Evolutionary conservation across 768 basidiomycete genomes (phyloP), one percentile per base, ranked within the genome.

Genomic region (Boletus patriciae): DNA sequence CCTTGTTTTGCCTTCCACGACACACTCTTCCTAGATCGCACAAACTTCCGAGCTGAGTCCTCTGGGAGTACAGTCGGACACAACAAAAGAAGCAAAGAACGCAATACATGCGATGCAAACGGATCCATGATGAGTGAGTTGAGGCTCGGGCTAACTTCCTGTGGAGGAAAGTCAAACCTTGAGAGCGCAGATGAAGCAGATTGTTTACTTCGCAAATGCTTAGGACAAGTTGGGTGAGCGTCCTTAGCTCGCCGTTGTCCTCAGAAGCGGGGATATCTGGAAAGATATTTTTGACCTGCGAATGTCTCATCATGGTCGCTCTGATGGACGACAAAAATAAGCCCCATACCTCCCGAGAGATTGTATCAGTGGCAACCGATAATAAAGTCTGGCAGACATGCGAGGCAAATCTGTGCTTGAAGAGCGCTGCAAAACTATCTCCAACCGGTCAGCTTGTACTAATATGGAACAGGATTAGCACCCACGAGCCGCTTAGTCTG

Each of bases 371-470:
- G 7, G 84, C 83, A 23, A 92, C 83, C 2, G 80, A 80, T 61
- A 98, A 80, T 60, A 97, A 74, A 1, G 94, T 98, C 71, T 98
- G 94, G 64, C 90, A 90, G 8, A 97, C 95, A 83, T 98, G 95
- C 25, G 94, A 96, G 16, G 89, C 93, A 76, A 97, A 98, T 29
- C 94, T 83, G 66, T 98, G 90, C 66, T 80, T 84, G 29, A 81
- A 75, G 27, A 94, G 77, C 23, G 75, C 66, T 56, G 83, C 84
- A 60, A 85, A 89, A 8, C 91, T 88, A 56, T 37, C 58, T 42
- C 44, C 45, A 52, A 41, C 37, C 25, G 1, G 46, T 55, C 54
- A 50, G 37, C 46, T 36, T 7, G 59, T 55, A 37, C 44, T 36
- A 51, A 54, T 46, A 52, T 46, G 51, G 33, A 55, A 54, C 3